Base-by-base conservation (phyloP, 179 eudicot species). In the Drosera spatulata region DNA sequence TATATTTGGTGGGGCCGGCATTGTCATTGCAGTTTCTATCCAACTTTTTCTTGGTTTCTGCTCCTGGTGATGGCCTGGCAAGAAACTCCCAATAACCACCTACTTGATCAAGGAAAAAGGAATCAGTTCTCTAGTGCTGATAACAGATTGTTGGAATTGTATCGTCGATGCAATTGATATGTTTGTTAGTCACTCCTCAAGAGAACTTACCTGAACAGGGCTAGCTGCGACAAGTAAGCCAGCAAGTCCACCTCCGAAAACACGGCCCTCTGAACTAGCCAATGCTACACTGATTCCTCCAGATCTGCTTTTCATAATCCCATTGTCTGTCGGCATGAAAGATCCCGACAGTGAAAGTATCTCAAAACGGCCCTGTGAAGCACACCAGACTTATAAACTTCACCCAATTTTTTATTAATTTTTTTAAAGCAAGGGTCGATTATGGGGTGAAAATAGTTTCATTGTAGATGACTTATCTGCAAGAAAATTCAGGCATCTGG, bases 211-310 rank as follows among this genome's bases (percentile, higher is more conserved):
- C 96, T 88, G 96, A 10, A 88, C 82, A 40, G 96, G 86, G 56
- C 87, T 77, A 57, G 95, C 95, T 68, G 98, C 98, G 41, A 82
- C 66, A 10, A 93, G 77, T 58, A 89, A 73, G 59, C 99, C 99
- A 66, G 99, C 95, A 63, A 93, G 83, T 42, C 93, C 87, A 38
- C 96, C 98, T 41, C 96, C 96, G 39, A 85, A 44, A 39, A 91
- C 91, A 50, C 85, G 87, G 7, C 98, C 98, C 79, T 91, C 95
- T 15, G 98, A 84, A 38, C 96, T 87, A 4, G 91, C 91, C 61
- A 91, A 68, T 45, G 85, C 82, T 67, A 91, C 85, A 61, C 95
- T 88, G 89, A 91, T 77, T 54, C 95, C 95, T 44, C 98, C 96
- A 13, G 95, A 66, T 75, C 91, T 76, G 71, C 87, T 80, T 68